phyloP scores from a whole-genome alignment of 176 grass and related monocot species.

The Cenchrus americanus region DNA sequence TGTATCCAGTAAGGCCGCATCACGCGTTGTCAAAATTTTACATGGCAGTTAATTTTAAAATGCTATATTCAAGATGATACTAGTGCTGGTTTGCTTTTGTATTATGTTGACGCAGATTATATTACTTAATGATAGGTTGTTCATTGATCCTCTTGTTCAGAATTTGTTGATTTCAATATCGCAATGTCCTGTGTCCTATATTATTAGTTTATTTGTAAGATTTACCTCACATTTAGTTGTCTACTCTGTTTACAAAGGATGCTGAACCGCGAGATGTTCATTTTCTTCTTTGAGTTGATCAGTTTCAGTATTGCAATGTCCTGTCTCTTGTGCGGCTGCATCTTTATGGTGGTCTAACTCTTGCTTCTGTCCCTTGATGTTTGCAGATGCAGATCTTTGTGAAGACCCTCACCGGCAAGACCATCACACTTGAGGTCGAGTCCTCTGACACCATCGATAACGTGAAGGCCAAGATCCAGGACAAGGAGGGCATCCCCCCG shows the following conservation, averaged over 20 bases:
- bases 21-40: not conserved
- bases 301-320: not conserved
- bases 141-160: not conserved
- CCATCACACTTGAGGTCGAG: conserved; percentile 63
- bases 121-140: not conserved
- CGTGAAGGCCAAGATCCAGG: conserved; percentile 67
- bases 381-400: conserved; percentile 70
- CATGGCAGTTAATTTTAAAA: not conserved
- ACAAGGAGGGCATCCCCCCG: conserved; percentile 74
- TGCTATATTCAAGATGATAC: not conserved
- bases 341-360: not conserved
- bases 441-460: conserved; percentile 65
- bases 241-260: not conserved
- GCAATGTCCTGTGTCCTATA: not conserved
- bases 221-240: not conserved
- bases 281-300: not conserved
- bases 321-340: not conserved
- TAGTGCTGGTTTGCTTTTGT: not conserved
- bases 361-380: not conserved
- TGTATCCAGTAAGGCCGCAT: not conserved
- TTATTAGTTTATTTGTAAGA: not conserved
- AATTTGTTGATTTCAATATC: not conserved
- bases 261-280: not conserved
- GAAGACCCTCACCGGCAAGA: conserved; percentile 64
- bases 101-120: not conserved